Evolutionary conservation across 2,329 filamentous ascomycete species (phyloP), one percentile per base, ranked within the genome.

Genomic region (Ploettnerulaceae sp.): DNA sequence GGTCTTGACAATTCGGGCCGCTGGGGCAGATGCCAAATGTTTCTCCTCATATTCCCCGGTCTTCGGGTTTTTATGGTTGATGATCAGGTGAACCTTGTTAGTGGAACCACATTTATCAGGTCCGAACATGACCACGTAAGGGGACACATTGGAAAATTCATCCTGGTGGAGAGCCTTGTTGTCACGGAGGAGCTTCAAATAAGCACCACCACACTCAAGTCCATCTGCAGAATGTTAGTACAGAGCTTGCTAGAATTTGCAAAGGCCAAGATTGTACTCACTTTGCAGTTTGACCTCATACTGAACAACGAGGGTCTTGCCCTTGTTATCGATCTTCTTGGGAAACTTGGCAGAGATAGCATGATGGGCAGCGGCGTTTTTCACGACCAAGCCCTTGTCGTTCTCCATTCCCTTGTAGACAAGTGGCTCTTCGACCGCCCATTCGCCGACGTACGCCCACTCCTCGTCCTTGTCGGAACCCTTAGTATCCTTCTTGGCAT

Each of bases 11-110:
- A 95, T 93, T 67, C 84, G 86, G 66, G 90, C 90, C 49, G 84
- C 77, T 52, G 93, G 90, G 56, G 91, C 84, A 62, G 78, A 79
- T 67, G 79, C 82, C 56, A 98, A 79, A 73, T 98, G 93, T 84
- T 98, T 98, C 86, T 98, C 93, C 80, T 98, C 91, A 65, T 98
- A 98, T 72, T 96, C 89, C 75, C 91, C 91, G 36, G 89, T 96
- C 86, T 95, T 96, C 67, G 93, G 93, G 82, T 97, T 98, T 87
- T 97, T 98, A 86, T 98, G 93, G 73, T 94, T 93, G 82, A 98
- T 95, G 71, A 98, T 98, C 75, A 98, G 95, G 71, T 82, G 79
- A 43, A 94, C 87, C 85, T 97, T 97, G 84, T 98, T 98, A 71
- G 89, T 97, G 68, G 89, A 81, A 70, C 93, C 93, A 69, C 93